A percentile compares a stretch with the other conserved stretches of the same genome.
Conservation (phyloP, 345 rosid species). For the Citrus mangshanensis region DNA sequence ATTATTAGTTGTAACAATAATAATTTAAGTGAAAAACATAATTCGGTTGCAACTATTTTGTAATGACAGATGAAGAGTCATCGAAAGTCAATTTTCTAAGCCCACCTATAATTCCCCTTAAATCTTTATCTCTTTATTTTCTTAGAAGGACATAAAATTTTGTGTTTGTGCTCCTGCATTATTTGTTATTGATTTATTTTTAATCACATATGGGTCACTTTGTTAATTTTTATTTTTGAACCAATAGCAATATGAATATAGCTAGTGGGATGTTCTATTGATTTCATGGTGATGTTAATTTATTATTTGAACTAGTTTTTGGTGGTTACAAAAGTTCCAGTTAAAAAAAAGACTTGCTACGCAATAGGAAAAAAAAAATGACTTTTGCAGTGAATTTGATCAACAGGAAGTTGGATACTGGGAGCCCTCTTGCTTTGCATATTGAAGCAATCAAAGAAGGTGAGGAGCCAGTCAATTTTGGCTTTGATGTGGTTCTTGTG, state of each 20-base stretch:
- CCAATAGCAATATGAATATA: neutral
- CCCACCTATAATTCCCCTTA: no score
- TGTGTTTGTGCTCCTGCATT: no score
- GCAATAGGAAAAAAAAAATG: conserved; percentile 48
- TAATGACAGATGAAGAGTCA: no score
- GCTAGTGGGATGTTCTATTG: neutral
- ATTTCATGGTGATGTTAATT: neutral
- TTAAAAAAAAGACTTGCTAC: conserved; percentile 51
- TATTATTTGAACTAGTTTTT: conserved; percentile 41
- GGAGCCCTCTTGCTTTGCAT: conserved; percentile 32
- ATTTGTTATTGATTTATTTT: no score
- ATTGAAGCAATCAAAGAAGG: conserved; percentile 65
- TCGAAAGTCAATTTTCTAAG: no score
- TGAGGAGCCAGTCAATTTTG: conserved; percentile 72
- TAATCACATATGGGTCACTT: no score
- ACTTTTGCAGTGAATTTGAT: conserved; percentile 78
- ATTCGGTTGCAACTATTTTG: no score
- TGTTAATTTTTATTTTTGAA: neutral
- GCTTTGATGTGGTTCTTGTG: conserved; percentile 60
- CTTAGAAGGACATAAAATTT: no score
- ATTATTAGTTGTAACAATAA: no score
- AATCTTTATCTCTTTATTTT: no score
- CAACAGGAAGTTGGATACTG: conserved; percentile 50
- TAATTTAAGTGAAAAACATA: no score
- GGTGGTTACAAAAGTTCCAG: conserved; percentile 50